These are phyloP conservation scores for Parietichytrium sp. DNA, from an alignment of 108 stramenopile genomes.

Conservation along the genomic window DNA sequence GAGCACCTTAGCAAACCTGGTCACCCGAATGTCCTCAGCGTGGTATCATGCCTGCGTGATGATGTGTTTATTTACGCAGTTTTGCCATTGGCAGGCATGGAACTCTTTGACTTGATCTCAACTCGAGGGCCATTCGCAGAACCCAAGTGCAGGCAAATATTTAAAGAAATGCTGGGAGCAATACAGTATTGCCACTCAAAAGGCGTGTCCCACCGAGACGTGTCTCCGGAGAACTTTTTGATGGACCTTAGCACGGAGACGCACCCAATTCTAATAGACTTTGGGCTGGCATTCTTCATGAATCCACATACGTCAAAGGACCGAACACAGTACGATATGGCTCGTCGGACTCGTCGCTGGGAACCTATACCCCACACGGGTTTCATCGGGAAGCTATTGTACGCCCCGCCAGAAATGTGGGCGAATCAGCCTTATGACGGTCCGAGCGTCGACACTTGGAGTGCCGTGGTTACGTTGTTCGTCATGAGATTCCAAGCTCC, in stretches of 20 bases:
- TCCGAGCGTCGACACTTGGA: constrained; percentile 4
- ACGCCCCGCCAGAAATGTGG: constrained; percentile 34
- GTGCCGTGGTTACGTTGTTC: constrained; percentile 25
- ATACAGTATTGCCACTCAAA: background rate
- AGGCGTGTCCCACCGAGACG: constrained; percentile 14
- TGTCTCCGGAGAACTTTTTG: constrained; percentile 20
- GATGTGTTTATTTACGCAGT: background rate
- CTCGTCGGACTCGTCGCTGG: background rate
- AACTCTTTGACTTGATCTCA: background rate
- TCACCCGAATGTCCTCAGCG: constrained; percentile 1
- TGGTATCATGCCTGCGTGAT: background rate
- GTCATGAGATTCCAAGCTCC: constrained; percentile 19
- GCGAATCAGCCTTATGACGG: constrained; percentile 5
- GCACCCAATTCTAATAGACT: constrained; percentile 35
- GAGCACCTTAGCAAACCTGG: constrained; percentile 15
- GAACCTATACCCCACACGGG: constrained; percentile 29
- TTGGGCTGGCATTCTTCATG: background rate
- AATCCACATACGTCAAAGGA: too few species aligned
- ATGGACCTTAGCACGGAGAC: background rate
- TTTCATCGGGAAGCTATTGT: constrained; percentile 12
- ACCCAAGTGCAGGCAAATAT: background rate
- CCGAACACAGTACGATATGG: background rate
- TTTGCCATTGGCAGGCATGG: background rate
- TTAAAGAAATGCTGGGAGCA: constrained; percentile 14
- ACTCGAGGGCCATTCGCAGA: background rate